Conservation (phyloP, 352 stramenopile genomes). For the Globisporangium spiculum region DNA sequence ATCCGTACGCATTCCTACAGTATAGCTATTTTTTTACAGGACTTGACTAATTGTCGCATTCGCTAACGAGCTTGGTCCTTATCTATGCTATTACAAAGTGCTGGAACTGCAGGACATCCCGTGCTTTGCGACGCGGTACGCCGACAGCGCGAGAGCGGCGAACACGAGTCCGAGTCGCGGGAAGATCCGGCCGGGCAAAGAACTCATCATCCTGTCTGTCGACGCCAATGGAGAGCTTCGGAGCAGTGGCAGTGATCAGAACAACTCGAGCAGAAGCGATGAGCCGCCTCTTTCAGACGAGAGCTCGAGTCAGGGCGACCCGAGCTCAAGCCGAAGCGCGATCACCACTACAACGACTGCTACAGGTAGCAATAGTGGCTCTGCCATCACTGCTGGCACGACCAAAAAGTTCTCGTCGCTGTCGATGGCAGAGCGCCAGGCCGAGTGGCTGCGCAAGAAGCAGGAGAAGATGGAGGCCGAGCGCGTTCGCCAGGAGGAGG, state of each 20-base stretch:
- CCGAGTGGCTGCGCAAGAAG: slow-evolving; percentile 78
- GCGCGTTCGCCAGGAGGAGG: slow-evolving; percentile 56
- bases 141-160: slow-evolving; percentile 8
- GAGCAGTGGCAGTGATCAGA: slow-evolving; percentile 7
- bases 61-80: no score
- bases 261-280: slow-evolving; percentile 14
- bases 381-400: slow-evolving; percentile 3
- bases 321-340: background rate
- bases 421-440: slow-evolving; percentile 78
- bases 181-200: slow-evolving; percentile 74
- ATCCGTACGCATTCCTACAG: slow-evolving; percentile 21
- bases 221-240: slow-evolving; percentile 27
- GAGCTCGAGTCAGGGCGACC: background rate
- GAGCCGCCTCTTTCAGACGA: slow-evolving; percentile 22
- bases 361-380: slow-evolving; percentile 1
- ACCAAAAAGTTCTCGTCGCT: slow-evolving; percentile 56
- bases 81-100: no score
- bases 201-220: slow-evolving; percentile 69
- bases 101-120: slow-evolving; percentile 70
- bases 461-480: slow-evolving; percentile 72
- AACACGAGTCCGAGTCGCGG: slow-evolving; percentile 62
- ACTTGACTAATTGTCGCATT: no score
- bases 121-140: slow-evolving; percentile 27
- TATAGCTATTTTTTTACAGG: no score
- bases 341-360: background rate